These are phyloP conservation scores for Saccharomycopsis hybrid DNA, from an alignment of 1,139 yeast species.

Conservation along the genomic window DNA sequence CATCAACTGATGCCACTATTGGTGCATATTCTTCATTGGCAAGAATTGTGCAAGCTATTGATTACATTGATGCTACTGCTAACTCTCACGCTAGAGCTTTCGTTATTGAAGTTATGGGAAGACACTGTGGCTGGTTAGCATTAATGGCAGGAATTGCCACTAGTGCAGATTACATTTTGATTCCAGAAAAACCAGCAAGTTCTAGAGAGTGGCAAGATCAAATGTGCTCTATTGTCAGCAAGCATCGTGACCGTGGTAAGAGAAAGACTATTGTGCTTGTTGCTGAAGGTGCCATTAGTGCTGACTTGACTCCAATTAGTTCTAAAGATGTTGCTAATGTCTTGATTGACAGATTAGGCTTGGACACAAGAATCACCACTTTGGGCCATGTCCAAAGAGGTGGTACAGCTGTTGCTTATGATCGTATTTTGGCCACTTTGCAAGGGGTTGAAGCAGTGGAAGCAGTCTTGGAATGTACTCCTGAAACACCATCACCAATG, in stretches of 20 bases:
- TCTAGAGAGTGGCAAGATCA: conserved; percentile 68
- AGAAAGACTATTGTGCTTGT: conserved; percentile 93
- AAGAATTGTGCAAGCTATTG: conserved; percentile 88
- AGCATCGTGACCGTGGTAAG: conserved; percentile 83
- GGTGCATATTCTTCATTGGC: conserved; percentile 94
- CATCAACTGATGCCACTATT: conserved; percentile 91
- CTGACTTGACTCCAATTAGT: conserved; percentile 73
- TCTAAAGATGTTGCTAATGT: conserved; percentile 75
- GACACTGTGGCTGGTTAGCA: conserved; percentile 99
- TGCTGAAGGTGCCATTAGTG: conserved; percentile 94
- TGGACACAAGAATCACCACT: conserved; percentile 92
- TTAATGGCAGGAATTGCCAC: conserved; percentile 94
- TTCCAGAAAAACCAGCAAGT: conserved; percentile 83
- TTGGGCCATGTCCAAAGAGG: conserved; percentile 98
- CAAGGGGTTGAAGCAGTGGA: conserved; percentile 98
- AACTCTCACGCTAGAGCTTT: conserved; percentile 95
- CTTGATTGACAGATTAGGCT: conserved; percentile 66
- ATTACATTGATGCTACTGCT: conserved; percentile 95
- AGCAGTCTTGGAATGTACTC: conserved; percentile 83
- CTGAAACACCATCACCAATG: conserved; percentile 92
- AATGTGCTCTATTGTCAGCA: conserved; percentile 58
- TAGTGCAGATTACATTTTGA: conserved; percentile 88
- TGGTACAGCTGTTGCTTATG: conserved; percentile 94
- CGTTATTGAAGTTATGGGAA: conserved; percentile 97
- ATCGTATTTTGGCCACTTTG: conserved; percentile 81